Evolutionary conservation across 202 grass and related monocot species (phyloP), one percentile per base, ranked within the genome.

Genomic region (Brachypodium distachyon): DNA sequence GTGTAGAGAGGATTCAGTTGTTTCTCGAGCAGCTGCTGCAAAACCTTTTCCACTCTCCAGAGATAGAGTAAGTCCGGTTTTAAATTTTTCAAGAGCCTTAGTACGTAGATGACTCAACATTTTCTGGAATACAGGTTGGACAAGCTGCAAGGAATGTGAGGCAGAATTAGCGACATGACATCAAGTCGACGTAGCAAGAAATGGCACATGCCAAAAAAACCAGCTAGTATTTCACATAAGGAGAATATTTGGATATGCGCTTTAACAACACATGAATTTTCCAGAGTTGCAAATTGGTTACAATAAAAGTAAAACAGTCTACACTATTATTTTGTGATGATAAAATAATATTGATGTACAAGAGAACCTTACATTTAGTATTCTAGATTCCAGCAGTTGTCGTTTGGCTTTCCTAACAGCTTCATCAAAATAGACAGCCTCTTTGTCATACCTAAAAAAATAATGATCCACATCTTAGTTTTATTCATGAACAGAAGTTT

Each of bases 351-450:
- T 8, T 37, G 21, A 62, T 61, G 43, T 62, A 61, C 60, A 73
- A 55, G 43, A 57, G 31, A 41, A 59, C 54, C 84, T 86, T 74
- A 97, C 94, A 73, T 91, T 85, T 32, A 97, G 58, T 77, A 88
- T 71, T 86, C 79, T 87, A 28, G 88, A 81, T 87, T 91, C 86
- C 75, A 97, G 78, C 69, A 82, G 86, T 40, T 93, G 81, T 69
- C 88, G 70, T 78, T 97, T 97, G 80, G 76, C 76, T 75, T 77
- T 91, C 40, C 86, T 93, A 40, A 97, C 94, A 32, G 86, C 86
- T 81, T 93, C 94, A 73, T 97, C 91, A 85, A 97, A 97, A 86
- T 93, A 97, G 12, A 91, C 18, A 36, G 94, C 81, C 87, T 97
- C 94, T 76, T 84, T 87, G 67, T 97, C 94, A 73, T 93, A 97